Evolutionary conservation across 1,284 basidiomycete genomes (phyloP).

Genomic region (Macrocybe sp.): DNA sequence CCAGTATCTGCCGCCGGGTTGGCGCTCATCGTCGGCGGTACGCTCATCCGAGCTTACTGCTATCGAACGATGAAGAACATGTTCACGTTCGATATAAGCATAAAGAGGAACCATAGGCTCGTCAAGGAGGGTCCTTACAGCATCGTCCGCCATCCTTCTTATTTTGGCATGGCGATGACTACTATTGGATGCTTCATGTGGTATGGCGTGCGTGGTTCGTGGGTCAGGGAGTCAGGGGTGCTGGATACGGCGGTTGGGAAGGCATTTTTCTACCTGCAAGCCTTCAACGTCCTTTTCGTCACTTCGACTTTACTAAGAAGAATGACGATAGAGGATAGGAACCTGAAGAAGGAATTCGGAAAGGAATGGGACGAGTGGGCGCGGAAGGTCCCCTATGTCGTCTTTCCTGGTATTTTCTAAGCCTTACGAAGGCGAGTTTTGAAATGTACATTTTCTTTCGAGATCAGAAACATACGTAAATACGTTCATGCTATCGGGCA

Average conservation of each 20-base stretch:
- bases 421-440: background rate
- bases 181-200: background rate
- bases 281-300: background rate
- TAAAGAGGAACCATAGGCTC: constrained; percentile 5
- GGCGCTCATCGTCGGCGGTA: background rate
- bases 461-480: too few species aligned
- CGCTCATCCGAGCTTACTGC: background rate
- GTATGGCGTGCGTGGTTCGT: constrained; percentile 3
- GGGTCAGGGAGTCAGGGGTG: constrained; percentile 6
- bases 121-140: constrained; percentile 7
- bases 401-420: constrained; percentile 4
- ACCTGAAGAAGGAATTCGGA: constrained; percentile 4
- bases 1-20: too few species aligned
- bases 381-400: constrained; percentile 1
- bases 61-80: background rate
- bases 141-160: constrained; percentile 7
- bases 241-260: constrained; percentile 1
- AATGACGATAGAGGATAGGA: constrained; percentile 3
- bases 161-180: background rate
- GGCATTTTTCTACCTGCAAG: background rate
- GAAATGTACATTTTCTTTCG: too few species aligned
- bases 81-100: constrained; percentile 5
- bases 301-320: constrained; percentile 1
- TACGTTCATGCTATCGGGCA: too few species aligned
- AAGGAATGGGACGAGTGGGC: constrained; percentile 7